Evolutionary conservation across 345 rosid species (phyloP).

Genomic region (Brassica nigra): DNA sequence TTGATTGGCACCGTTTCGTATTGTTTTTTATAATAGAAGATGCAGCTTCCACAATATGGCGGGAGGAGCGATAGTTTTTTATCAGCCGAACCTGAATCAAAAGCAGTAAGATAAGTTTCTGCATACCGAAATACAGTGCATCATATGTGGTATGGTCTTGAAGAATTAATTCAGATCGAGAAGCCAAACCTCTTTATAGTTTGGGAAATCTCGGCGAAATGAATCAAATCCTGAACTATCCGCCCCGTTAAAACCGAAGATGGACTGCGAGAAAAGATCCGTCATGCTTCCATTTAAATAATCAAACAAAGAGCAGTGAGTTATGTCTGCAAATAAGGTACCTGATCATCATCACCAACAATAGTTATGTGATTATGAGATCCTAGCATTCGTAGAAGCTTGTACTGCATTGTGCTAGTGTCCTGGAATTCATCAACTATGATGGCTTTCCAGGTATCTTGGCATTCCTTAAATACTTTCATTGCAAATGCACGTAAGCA

Average conservation of each 20-base stretch:
- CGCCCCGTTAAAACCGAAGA: slow-evolving; percentile 94
- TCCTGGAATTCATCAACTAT: slow-evolving; percentile 96
- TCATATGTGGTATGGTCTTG: not conserved
- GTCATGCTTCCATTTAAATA: not conserved
- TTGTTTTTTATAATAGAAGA: slow-evolving; percentile 78
- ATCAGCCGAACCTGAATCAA: slow-evolving; percentile 69
- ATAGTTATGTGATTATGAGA: slow-evolving; percentile 75
- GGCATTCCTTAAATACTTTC: slow-evolving; percentile 72
- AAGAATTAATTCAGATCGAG: not conserved
- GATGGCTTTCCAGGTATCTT: slow-evolving; percentile 80
- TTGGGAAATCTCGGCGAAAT: slow-evolving; percentile 78
- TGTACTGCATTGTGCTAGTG: slow-evolving; percentile 90
- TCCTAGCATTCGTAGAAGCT: slow-evolving; percentile 65
- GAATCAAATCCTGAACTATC: slow-evolving; percentile 88
- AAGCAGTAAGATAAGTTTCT: slow-evolving; percentile 14
- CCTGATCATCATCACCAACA: slow-evolving; percentile 99
- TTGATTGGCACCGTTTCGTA: slow-evolving; percentile 60
- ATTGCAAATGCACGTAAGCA: slow-evolving; percentile 31
- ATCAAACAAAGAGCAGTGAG: not conserved
- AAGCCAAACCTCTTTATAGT: slow-evolving; percentile 70
- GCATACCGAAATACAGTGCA: not conserved
- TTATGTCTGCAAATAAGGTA: slow-evolving; percentile 22
- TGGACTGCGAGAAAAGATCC: slow-evolving; percentile 61
- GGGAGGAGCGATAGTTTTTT: slow-evolving; percentile 82
- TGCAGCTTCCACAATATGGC: slow-evolving; percentile 92